Evolutionary conservation across 2,329 filamentous ascomycete genomes (phyloP).

Genomic region (Penicillium crustosum): DNA sequence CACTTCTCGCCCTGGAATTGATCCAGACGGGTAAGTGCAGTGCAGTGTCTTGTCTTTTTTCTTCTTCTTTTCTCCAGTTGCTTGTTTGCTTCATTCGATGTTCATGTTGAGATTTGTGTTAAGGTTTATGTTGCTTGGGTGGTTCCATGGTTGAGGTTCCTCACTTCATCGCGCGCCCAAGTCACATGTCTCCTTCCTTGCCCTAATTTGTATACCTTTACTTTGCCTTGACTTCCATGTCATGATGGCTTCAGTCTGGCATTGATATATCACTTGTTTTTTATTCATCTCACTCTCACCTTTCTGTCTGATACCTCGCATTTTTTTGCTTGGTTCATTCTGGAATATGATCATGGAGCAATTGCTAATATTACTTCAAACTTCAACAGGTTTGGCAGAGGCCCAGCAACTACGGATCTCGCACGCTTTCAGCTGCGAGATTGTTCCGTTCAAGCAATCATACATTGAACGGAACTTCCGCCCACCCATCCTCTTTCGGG

Average conservation of each 20-base stretch:
- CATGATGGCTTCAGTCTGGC: background rate
- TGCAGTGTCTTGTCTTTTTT: background rate
- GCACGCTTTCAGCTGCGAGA: constrained; percentile 64
- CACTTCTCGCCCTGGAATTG: constrained; percentile 64
- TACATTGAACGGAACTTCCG: constrained; percentile 63
- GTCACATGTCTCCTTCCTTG: background rate
- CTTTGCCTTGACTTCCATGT: background rate
- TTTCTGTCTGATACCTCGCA: background rate
- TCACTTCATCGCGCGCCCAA: background rate
- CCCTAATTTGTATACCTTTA: background rate
- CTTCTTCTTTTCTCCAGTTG: background rate
- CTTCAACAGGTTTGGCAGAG: constrained; percentile 4
- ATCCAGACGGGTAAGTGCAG: constrained; percentile 49
- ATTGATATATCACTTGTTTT: background rate
- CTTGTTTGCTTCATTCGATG: background rate
- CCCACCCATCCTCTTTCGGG: constrained; percentile 56
- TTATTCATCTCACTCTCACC: background rate
- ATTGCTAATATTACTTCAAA: background rate
- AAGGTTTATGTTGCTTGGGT: background rate
- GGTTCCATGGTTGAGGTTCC: background rate
- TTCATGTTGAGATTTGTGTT: background rate
- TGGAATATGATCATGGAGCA: constrained; percentile 30
- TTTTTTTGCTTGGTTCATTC: constrained; percentile 22
- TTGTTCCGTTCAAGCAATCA: constrained; percentile 62
- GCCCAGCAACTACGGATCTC: constrained; percentile 45